These are phyloP conservation scores for Fibroporia radiculosa DNA, from an alignment of 768 basidiomycete species.

Conservation along the genomic window DNA sequence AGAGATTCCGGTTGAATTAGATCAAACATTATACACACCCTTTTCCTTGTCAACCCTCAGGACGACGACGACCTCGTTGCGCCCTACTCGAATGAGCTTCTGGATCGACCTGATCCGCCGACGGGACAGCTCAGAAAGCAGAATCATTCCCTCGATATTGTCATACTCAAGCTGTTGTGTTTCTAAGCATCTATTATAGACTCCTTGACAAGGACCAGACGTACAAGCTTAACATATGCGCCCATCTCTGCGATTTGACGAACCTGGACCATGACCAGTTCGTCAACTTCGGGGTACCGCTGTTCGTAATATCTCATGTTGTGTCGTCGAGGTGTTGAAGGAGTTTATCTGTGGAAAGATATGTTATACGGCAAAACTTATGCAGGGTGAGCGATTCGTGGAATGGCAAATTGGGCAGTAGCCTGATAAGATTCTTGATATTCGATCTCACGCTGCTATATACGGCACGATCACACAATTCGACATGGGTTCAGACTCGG, in stretches of 20 bases:
- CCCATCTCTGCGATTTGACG: conserved; percentile 99
- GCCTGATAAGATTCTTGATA: no score
- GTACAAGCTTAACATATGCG: conserved; percentile 94
- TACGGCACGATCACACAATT: no score
- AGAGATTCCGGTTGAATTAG: background rate
- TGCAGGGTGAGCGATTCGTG: no score
- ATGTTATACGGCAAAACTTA: no score
- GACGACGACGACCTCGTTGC: conserved; percentile 98
- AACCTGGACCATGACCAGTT: conserved; percentile 99
- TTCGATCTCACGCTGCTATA: no score
- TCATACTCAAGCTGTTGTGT: conserved; percentile 96
- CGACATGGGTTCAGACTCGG: no score
- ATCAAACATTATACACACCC: conserved; percentile 41
- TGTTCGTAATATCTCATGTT: conserved; percentile 90
- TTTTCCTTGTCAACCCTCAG: conserved; percentile 99
- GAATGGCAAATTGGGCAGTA: no score
- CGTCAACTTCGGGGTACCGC: conserved; percentile 92
- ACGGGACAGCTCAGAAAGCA: conserved; percentile 95
- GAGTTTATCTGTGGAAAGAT: no score
- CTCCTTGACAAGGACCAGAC: conserved; percentile 23
- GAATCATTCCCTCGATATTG: conserved; percentile 98
- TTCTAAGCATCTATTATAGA: no score
- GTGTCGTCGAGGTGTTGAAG: no score
- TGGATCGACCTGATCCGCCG: conserved; percentile 96
- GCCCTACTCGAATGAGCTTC: conserved; percentile 93